Percentiles rank a stretch among this genome's conserved stretches.
These are phyloP conservation scores for Melanogaster broomeanus DNA, from an alignment of 768 basidiomycete genomes.

Conservation along the genomic window DNA sequence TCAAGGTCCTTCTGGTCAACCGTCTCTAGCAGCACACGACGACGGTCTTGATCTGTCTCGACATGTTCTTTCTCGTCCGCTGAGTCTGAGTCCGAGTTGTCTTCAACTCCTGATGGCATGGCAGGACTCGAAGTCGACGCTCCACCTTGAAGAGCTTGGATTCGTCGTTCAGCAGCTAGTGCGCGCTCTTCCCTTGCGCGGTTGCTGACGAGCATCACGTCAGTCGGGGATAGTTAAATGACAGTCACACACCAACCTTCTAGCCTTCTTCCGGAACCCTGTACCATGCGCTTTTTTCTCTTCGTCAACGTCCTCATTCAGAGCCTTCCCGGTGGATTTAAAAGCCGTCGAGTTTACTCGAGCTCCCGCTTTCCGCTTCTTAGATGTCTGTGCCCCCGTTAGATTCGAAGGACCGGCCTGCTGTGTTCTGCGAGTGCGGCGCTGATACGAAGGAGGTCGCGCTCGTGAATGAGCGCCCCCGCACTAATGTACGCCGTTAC, in stretches of 20 bases:
- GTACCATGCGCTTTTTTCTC: conserved; percentile 46
- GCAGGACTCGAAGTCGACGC: conserved; percentile 6
- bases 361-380: conserved; percentile 70
- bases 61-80: conserved; percentile 42
- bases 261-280: conserved; percentile 73
- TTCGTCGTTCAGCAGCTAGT: conserved; percentile 66
- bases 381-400: conserved; percentile 63
- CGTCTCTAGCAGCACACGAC: conserved; percentile 50
- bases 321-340: conserved; percentile 50
- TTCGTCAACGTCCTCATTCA: conserved; percentile 44
- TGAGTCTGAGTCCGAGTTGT: conserved; percentile 36
- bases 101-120: conserved; percentile 18
- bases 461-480: conserved; percentile 74
- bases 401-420: conserved; percentile 48
- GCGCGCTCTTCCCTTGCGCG: conserved; percentile 80
- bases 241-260: conserved; percentile 46
- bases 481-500: conserved; percentile 48
- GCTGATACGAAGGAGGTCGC: conserved; percentile 50
- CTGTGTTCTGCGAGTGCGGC: conserved; percentile 37
- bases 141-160: conserved; percentile 46
- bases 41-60: conserved; percentile 51
- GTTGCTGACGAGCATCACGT: conserved; percentile 50
- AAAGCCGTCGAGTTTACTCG: conserved; percentile 68
- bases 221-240: not conserved
- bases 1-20: conserved; percentile 45